Conservation (phyloP, 495 filamentous ascomycete species). For the Wilcoxina mikolae region DNA sequence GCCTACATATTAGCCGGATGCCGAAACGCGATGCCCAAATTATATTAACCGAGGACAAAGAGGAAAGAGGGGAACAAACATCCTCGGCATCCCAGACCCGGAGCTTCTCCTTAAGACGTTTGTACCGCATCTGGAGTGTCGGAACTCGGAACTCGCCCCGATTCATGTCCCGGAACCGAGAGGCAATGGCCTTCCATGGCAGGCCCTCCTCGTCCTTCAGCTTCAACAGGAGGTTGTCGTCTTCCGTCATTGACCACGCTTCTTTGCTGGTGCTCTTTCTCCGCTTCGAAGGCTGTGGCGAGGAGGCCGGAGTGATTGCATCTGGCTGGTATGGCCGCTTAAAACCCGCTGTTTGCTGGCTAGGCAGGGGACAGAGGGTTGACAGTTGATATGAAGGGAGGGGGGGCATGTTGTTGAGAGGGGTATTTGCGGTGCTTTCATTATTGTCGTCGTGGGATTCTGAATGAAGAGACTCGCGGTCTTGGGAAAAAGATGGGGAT, state of each 20-base stretch:
- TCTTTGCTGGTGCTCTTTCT: constrained; percentile 25
- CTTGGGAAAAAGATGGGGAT: constrained; percentile 25
- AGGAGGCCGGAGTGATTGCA: constrained; percentile 16
- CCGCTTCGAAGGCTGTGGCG: constrained; percentile 21
- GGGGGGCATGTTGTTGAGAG: constrained; percentile 7
- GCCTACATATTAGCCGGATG: constrained; percentile 9
- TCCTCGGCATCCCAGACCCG: constrained; percentile 53
- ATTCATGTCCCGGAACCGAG: constrained; percentile 46
- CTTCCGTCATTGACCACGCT: constrained; percentile 37
- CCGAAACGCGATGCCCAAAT: neutral
- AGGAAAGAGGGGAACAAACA: constrained; percentile 33
- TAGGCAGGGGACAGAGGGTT: neutral
- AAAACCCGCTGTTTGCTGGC: constrained; percentile 10
- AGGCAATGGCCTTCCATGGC: constrained; percentile 55
- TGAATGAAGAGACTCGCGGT: constrained; percentile 13
- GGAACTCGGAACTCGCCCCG: constrained; percentile 53
- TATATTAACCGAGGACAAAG: neutral
- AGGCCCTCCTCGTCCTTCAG: constrained; percentile 52
- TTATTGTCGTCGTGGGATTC: neutral
- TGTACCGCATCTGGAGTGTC: constrained; percentile 58
- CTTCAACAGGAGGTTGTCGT: constrained; percentile 52
- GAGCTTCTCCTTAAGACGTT: constrained; percentile 48
- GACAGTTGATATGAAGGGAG: constrained; percentile 19
- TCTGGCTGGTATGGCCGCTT: constrained; percentile 27
- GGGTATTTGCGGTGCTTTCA: neutral